A percentile compares a stretch with the other conserved stretches of the same genome.
Evolutionary conservation across 805 yeast genomes (phyloP).

Genomic region (Candida montana): DNA sequence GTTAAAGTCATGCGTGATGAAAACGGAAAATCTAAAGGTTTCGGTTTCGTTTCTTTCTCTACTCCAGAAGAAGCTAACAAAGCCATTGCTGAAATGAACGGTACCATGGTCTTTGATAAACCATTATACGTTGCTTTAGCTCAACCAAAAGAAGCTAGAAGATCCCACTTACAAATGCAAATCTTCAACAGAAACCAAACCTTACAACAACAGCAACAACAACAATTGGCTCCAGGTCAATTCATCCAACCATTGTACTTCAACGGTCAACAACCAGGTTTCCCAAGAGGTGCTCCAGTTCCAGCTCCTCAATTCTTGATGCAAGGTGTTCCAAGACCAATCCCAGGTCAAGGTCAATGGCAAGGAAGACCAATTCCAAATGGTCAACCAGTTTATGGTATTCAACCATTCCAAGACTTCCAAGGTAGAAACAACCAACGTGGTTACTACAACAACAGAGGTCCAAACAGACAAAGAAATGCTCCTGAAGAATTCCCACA

Average conservation of each 20-base stretch:
- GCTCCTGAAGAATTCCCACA: constrained; percentile 21
- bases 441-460: constrained; percentile 42
- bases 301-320: constrained; percentile 75
- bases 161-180: constrained; percentile 95
- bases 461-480: constrained; percentile 36
- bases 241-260: constrained; percentile 80
- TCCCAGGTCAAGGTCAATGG: constrained; percentile 64
- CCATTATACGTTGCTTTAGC: constrained; percentile 98
- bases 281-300: constrained; percentile 76
- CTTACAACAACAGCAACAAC: constrained; percentile 62
- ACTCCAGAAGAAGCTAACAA: constrained; percentile 98
- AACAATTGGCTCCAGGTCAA: constrained; percentile 73
- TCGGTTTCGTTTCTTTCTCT: constrained; percentile 97
- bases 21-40: constrained; percentile 92
- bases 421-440: constrained; percentile 45
- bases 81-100: constrained; percentile 98
- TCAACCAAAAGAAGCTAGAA: constrained; percentile 97
- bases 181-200: constrained; percentile 98
- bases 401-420: constrained; percentile 72
- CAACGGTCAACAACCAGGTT: constrained; percentile 56
- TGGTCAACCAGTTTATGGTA: constrained; percentile 83
- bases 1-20: constrained; percentile 96
- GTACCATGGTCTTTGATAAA: constrained; percentile 89
- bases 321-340: constrained; percentile 62
- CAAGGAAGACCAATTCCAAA: constrained; percentile 53